Percentiles rank a stretch among this genome's conserved stretches.
Evolutionary conservation across 495 filamentous ascomycete genomes (phyloP).

Genomic region (Penicillium roqueforti): DNA sequence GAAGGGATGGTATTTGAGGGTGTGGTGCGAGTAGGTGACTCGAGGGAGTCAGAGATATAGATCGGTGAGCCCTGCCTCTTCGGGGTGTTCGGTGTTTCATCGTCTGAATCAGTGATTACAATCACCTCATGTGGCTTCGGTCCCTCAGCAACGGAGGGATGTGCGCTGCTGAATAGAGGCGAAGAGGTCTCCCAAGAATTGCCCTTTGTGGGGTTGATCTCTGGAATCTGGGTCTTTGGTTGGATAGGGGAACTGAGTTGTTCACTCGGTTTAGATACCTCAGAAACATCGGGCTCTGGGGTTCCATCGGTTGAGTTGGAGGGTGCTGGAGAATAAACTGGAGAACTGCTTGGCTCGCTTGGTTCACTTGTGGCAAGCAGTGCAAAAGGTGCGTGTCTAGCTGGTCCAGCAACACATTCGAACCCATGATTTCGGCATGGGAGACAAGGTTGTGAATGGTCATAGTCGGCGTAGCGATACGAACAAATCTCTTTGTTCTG

Average conservation of each 20-base stretch:
- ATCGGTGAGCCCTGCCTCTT: background rate
- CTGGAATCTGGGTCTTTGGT: background rate
- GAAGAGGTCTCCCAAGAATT: background rate
- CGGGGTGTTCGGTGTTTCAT: background rate
- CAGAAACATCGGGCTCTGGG: background rate
- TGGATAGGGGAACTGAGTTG: background rate
- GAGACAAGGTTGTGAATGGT: slow-evolving; percentile 1
- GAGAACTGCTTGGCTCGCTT: background rate
- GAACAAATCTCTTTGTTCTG: background rate
- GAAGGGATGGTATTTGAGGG: background rate
- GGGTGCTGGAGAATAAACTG: background rate
- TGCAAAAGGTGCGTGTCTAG: background rate
- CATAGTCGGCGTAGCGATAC: slow-evolving; percentile 2
- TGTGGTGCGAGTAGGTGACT: no score
- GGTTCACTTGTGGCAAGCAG: background rate
- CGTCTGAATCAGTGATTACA: background rate
- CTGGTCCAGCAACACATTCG: slow-evolving; percentile 7
- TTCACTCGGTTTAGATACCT: background rate
- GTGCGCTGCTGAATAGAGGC: no score
- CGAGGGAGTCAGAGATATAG: background rate
- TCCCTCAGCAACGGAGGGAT: background rate
- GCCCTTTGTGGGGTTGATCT: background rate
- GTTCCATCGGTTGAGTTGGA: background rate
- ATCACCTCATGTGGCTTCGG: background rate
- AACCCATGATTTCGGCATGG: background rate